Conservation (phyloP, 768 basidiomycete species). For the Suillus brevipes region DNA sequence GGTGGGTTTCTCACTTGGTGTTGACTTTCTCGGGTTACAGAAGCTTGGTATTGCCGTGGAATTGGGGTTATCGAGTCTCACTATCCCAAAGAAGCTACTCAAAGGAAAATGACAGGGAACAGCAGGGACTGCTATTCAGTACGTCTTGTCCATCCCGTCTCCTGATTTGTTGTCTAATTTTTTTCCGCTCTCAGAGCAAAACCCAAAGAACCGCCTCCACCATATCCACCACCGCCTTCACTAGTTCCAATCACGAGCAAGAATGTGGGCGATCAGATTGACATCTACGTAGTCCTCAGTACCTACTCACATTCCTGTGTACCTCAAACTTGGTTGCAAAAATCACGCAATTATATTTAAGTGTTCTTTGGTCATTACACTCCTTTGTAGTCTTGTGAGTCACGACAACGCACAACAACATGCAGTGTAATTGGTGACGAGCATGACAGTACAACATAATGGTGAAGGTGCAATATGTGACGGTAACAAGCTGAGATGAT, state of each 20-base stretch:
- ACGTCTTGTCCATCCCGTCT: slow-evolving; percentile 30
- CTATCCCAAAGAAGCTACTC: slow-evolving; percentile 76
- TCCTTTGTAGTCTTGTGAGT: too few species aligned
- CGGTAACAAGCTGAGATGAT: too few species aligned
- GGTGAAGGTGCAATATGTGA: too few species aligned
- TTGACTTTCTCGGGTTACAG: slow-evolving; percentile 89
- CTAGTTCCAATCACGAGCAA: slow-evolving; percentile 70
- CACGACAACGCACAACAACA: too few species aligned
- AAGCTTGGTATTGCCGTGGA: slow-evolving; percentile 89
- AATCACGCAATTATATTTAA: too few species aligned
- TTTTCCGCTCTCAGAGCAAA: slow-evolving; percentile 43
- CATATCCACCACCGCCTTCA: slow-evolving; percentile 82
- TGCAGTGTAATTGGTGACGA: too few species aligned
- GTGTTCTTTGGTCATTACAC: too few species aligned
- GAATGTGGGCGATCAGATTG: slow-evolving; percentile 50
- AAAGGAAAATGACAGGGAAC: slow-evolving; percentile 54
- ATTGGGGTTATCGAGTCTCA: slow-evolving; percentile 73
- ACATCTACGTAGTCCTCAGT: too few species aligned
- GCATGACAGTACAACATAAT: too few species aligned
- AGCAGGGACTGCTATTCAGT: slow-evolving; percentile 46
- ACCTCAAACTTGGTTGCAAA: too few species aligned
- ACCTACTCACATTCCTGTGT: too few species aligned
- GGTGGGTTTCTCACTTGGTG: slow-evolving; percentile 85
- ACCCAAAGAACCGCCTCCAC: slow-evolving; percentile 73
- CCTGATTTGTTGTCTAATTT: slow-evolving; percentile 1